Conservation (phyloP, 768 basidiomycete genomes). For the Porpolomopsis calyptriformis region DNA sequence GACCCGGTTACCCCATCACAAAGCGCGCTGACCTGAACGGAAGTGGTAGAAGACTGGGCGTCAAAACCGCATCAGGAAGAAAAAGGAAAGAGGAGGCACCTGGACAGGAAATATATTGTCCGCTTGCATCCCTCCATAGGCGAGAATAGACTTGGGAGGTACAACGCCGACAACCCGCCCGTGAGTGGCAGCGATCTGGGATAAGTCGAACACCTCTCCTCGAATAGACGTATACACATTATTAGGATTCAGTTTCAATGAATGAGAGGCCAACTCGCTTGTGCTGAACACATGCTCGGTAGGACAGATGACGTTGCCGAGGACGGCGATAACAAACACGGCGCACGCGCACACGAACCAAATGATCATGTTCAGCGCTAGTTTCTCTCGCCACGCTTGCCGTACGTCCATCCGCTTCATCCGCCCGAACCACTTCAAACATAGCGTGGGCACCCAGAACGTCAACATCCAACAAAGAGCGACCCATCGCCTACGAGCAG, state of each 20-base stretch:
- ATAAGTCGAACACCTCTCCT: conserved; percentile 91
- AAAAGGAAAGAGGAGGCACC: conserved; percentile 33
- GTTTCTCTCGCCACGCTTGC: conserved; percentile 96
- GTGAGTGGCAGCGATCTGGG: conserved; percentile 56
- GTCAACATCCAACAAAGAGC: conserved; percentile 80
- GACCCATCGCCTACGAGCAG: conserved; percentile 81
- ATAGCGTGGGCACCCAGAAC: conserved; percentile 75
- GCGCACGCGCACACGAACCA: conserved; percentile 88
- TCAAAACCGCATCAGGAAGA: neutral
- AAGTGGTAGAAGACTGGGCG: too few species aligned
- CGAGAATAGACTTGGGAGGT: conserved; percentile 58
- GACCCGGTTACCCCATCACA: conserved; percentile 78
- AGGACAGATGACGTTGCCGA: conserved; percentile 87
- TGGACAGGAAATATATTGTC: conserved; percentile 90
- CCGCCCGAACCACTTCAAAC: conserved; percentile 62
- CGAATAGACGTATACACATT: conserved; percentile 77
- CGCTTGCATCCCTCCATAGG: conserved; percentile 72
- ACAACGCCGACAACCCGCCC: conserved; percentile 60
- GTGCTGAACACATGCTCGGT: conserved; percentile 84
- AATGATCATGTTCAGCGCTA: conserved; percentile 89
- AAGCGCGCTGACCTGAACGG: conserved; percentile 85
- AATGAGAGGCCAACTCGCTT: conserved; percentile 66
- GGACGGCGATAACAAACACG: conserved; percentile 84
- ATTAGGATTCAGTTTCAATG: conserved; percentile 48
- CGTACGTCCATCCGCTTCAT: conserved; percentile 93